Evolutionary conservation across 768 basidiomycete genomes (phyloP).

Genomic region (Sarcodon sp.): DNA sequence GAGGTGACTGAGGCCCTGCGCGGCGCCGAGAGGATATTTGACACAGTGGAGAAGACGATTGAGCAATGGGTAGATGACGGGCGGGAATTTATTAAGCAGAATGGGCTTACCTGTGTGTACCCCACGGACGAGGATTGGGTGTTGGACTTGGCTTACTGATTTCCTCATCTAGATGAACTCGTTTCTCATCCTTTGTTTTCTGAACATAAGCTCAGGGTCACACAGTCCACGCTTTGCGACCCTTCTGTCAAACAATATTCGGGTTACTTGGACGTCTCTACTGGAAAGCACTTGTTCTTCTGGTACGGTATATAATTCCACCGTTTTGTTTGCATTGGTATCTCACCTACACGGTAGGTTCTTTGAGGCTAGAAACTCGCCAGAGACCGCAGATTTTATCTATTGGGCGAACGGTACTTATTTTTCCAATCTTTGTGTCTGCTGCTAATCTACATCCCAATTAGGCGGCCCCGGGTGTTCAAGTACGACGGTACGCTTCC

Average conservation of each 20-base stretch:
- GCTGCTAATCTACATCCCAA: neutral
- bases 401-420: constrained; percentile 12
- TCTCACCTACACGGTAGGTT: constrained; percentile 11
- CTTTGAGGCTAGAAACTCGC: constrained; percentile 14
- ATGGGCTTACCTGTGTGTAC: constrained; percentile 57
- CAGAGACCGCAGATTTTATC: constrained; percentile 14
- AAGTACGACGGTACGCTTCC: constrained; percentile 2
- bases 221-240: constrained; percentile 67
- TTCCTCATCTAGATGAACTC: constrained; percentile 40
- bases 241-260: constrained; percentile 41
- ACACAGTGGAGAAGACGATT: constrained; percentile 21
- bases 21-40: constrained; percentile 4
- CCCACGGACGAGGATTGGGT: neutral
- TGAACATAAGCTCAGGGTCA: constrained; percentile 44
- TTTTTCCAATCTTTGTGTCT: too few relatives aligned
- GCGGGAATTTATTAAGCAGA: constrained; percentile 54
- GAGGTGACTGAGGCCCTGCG: neutral
- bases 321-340: neutral
- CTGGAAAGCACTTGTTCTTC: constrained; percentile 39
- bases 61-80: constrained; percentile 55
- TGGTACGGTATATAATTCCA: constrained; percentile 19
- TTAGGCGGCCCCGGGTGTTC: constrained; percentile 13
- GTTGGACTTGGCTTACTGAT: neutral
- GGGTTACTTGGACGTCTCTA: constrained; percentile 35
- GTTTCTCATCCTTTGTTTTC: constrained; percentile 40